Evolutionary conservation across 2,329 filamentous ascomycete species (phyloP), one percentile per base, ranked within the genome.

Genomic region (Ophiobolus disseminans): DNA sequence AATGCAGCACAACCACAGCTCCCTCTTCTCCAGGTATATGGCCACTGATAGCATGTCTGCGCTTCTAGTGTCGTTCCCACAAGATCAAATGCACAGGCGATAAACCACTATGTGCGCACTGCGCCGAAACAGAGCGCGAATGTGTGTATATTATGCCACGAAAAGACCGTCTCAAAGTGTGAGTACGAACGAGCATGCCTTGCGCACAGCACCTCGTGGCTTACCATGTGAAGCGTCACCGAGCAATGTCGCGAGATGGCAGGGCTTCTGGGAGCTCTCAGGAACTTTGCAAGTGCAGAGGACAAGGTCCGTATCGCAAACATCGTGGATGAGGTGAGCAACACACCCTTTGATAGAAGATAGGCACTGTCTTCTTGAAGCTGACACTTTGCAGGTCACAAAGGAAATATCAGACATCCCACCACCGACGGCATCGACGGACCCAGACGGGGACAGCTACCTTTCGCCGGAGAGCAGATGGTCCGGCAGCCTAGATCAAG

Each of bases 31-130:
- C 3, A n/a, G 10, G 16, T 32, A 11, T 11, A 14, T 32, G 21
- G 22, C 41, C 37, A 43, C 61, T 64, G 40, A 64, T 43, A 22
- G 35, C n/a, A 19, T 22, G 20, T 22, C 32, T 30, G 26, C 37
- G 36, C 28, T 16, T 55, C 28, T 60, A 65, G 62, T 76, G 73
- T 57, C 72, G 73, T 25, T 57, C 59, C 44, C 66, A 73, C 39
- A 76, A 76, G 57, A 72, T 74, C 57, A 75, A 73, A 49, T 76
- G 73, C 53, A 69, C 70, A 31, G 74, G 74, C 19, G 62, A 69
- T 36, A 63, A 55, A 28, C 73, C 73, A 19, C 41, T 50, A 5
- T 75, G 73, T 50, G 66, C 68, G 35, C 71, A 74, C 32, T 76
- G 74, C 55, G 60, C 63, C 37, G 57, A 62, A 21, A 62, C 60